phyloP scores from a whole-genome alignment of 2,329 filamentous ascomycete species.

The Aspergillus niger region DNA sequence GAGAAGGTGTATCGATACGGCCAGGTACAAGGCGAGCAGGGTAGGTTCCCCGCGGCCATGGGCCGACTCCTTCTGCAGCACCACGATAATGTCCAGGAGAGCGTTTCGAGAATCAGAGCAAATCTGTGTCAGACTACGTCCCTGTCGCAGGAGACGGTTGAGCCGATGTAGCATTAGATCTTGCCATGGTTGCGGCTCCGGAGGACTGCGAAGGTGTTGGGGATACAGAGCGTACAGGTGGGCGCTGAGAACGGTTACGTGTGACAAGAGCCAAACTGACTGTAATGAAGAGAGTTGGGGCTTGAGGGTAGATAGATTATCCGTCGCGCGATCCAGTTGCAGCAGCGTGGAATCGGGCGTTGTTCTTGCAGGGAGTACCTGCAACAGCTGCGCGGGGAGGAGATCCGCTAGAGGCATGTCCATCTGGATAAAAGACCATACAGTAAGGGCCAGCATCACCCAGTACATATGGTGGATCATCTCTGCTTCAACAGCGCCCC shows the following conservation, averaged over 20 bases:
- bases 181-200: background rate
- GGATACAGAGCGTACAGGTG: slow-evolving; percentile 3
- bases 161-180: background rate
- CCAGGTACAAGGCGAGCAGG: background rate
- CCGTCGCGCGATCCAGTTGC: slow-evolving; percentile 5
- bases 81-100: background rate
- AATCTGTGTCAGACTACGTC: background rate
- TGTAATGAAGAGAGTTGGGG: background rate
- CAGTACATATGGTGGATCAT: slow-evolving; percentile 5
- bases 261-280: slow-evolving; percentile 1
- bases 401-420: background rate
- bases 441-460: background rate
- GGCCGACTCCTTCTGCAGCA: background rate
- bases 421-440: slow-evolving; percentile 8
- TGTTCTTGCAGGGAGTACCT: background rate
- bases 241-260: slow-evolving; percentile 1
- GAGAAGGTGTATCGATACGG: background rate
- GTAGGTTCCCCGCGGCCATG: background rate
- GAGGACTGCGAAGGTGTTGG: background rate
- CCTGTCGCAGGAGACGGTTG: background rate
- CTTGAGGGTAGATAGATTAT: slow-evolving; percentile 3
- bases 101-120: background rate
- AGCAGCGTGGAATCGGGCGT: background rate
- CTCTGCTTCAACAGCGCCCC: background rate
- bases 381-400: background rate